These are phyloP conservation scores for Chrysophaeum taylorii DNA, from an alignment of 352 stramenopile species.

Conservation along the genomic window DNA sequence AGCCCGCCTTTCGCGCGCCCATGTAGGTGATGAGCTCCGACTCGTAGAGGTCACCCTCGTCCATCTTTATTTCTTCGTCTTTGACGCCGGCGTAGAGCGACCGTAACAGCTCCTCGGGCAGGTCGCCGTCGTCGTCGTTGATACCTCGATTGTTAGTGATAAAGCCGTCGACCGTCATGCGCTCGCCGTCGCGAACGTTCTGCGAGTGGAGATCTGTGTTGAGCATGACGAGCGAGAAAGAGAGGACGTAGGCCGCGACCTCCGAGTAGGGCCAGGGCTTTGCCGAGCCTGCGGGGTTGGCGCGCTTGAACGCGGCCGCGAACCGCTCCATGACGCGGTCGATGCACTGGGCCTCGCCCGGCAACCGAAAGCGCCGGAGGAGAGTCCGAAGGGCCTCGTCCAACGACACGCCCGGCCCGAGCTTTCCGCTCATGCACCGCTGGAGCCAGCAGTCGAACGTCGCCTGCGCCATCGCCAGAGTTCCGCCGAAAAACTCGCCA, in stretches of 20 bases:
- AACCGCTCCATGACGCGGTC: conserved; percentile 71
- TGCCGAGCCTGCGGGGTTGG: neutral
- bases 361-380: conserved; percentile 85
- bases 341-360: conserved; percentile 96
- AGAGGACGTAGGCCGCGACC: conserved; percentile 86
- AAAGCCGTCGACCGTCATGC: conserved; percentile 54
- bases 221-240: conserved; percentile 77
- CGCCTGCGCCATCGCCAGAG: neutral
- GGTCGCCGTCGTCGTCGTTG: conserved; percentile 76
- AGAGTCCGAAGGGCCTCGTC: conserved; percentile 86
- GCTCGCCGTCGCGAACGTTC: conserved; percentile 53
- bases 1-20: neutral
- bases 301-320: conserved; percentile 19
- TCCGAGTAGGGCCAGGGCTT: conserved; percentile 50
- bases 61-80: conserved; percentile 50
- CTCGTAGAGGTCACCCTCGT: conserved; percentile 29
- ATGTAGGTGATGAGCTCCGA: neutral
- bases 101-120: conserved; percentile 84
- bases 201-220: conserved; percentile 77
- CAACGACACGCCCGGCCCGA: conserved; percentile 46
- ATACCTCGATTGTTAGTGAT: conserved; percentile 87
- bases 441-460: neutral
- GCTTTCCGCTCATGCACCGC: neutral
- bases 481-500: conserved; percentile 90
- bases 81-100: conserved; percentile 66